Conservation (phyloP, 2,329 filamentous ascomycete genomes). For the Talaromyces sp. region DNA sequence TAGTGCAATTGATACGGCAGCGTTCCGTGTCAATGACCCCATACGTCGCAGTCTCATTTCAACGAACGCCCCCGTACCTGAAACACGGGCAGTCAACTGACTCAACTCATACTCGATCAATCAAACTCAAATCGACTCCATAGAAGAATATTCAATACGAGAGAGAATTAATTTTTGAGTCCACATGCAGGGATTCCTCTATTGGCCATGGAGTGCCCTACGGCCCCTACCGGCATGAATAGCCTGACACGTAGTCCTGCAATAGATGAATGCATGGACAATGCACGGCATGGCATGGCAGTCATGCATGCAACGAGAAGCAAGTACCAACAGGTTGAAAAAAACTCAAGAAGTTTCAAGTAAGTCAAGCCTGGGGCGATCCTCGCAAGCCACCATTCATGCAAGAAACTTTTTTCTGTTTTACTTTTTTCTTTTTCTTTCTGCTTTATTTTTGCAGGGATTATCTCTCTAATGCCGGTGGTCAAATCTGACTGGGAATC, state of each 20-base stretch:
- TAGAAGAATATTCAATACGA: too few species aligned
- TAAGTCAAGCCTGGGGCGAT: background rate
- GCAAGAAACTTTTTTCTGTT: background rate
- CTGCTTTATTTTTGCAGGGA: background rate
- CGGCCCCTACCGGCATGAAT: background rate
- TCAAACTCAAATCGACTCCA: too few species aligned
- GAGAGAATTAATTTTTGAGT: too few species aligned
- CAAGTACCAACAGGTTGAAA: background rate
- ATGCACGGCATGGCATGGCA: background rate
- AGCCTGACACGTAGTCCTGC: background rate
- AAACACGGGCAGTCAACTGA: background rate
- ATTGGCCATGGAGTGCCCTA: too few species aligned
- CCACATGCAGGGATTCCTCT: too few species aligned
- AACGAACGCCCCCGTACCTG: background rate
- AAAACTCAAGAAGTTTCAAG: background rate
- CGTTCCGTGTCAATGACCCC: background rate
- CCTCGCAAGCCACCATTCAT: background rate
- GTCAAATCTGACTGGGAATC: too few species aligned
- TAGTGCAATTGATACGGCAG: background rate
- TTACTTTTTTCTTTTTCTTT: background rate
- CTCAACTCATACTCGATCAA: too few species aligned
- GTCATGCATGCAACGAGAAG: background rate
- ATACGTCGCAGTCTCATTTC: background rate
- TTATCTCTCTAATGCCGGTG: background rate
- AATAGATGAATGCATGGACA: background rate